A percentile compares a stretch with the other conserved stretches of the same genome.
Evolutionary conservation across 345 rosid species (phyloP).

Genomic region (Acer yangbiense): DNA sequence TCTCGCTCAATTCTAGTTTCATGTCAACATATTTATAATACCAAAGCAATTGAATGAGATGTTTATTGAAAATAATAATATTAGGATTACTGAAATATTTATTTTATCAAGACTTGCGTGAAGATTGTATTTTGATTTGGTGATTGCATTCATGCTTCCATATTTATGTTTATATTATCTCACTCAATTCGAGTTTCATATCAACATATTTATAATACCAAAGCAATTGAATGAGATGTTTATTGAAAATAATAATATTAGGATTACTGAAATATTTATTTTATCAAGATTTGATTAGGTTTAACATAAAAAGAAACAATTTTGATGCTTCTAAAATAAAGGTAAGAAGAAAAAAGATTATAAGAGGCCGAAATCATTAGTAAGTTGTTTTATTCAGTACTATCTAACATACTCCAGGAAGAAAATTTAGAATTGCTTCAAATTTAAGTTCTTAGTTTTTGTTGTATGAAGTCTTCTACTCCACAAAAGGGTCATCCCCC

Average conservation of each 20-base stretch:
- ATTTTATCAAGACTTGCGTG: too few species aligned
- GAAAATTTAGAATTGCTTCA: not conserved
- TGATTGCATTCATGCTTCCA: constrained; percentile 18
- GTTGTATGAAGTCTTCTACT: not conserved
- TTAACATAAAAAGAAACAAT: too few species aligned
- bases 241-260: too few species aligned
- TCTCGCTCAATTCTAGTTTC: too few species aligned
- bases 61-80: too few species aligned
- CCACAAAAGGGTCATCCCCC: not conserved
- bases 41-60: not conserved
- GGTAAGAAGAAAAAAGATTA: not conserved
- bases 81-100: too few species aligned
- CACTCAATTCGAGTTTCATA: too few species aligned
- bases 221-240: not conserved
- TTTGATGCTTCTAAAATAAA: not conserved
- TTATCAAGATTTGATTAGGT: too few species aligned
- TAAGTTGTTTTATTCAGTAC: not conserved
- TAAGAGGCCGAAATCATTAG: not conserved
- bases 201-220: not conserved
- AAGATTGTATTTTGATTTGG: not conserved
- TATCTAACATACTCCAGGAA: not conserved
- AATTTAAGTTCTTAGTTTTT: not conserved
- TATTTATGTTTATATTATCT: not conserved
- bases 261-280: too few species aligned
- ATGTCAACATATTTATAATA: not conserved